Base-by-base conservation (phyloP, 139 green algal genomes). In the Medakamo hakoo region DNA sequence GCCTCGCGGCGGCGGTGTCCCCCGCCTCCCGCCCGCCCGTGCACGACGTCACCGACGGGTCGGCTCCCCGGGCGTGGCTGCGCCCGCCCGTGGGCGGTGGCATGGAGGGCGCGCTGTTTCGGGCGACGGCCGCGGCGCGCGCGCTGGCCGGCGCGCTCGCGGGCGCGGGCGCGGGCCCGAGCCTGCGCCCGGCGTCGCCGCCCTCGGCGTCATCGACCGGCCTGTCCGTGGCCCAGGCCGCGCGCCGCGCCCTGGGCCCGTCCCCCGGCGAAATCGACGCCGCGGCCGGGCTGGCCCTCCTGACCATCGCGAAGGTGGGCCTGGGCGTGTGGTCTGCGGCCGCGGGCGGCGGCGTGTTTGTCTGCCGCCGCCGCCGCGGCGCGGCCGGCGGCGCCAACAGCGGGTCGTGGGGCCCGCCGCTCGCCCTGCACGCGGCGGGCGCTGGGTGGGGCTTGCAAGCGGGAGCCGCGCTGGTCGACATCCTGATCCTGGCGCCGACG, bases 51-150 rank as follows among this genome's bases (percentile, higher is more conserved):
- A 76, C 80, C 18, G 84, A 87, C 63, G 67, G 70, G n/a, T 68
- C 75, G 29, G 75, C 74, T n/a, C 64, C 86, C 57, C 76, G 83
- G 26, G 74, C 76, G 40, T 88, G 80, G 81, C 62, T 90, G 29
- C 90, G 88, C 73, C 73, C 57, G 30, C 84, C 86, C 16, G 68
- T 78, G 30, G 73, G 63, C 23, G 26, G 19, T 32, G 65, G 23
- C 60, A 62, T 93, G 59, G 82, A 79, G 27, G 60, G 70, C 0
- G 84, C 87, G 57, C 63, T 88, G 18, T 88, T 78, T 72, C 85
- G 83, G 59, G 75, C 77, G 16, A 71, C 78, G 23, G 27, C 23
- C 4, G 9, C 32, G 28, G 1, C 25, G 49, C 49, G 24, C 22
- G 31, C 22, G 30, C 40, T 3, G 14, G 19, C 28, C 24, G 29